Conservation (phyloP, 805 yeast genomes). For the Crinitomyces ghanaensis region DNA sequence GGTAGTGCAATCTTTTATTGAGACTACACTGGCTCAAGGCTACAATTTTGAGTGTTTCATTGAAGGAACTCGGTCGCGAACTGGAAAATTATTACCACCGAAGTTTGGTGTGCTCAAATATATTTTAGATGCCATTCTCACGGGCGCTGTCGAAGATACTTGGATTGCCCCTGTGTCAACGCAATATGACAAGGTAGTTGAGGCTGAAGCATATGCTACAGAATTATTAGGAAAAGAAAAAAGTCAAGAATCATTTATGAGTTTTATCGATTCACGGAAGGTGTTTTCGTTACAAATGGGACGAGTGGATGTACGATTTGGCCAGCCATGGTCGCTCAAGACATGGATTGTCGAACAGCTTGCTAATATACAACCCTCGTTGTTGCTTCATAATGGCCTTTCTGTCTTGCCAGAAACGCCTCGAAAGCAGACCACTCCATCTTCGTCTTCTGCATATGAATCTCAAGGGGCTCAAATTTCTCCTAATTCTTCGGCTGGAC, state of each 20-base stretch:
- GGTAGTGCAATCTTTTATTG: slow-evolving; percentile 33
- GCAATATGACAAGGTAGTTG: slow-evolving; percentile 50
- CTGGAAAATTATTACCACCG: slow-evolving; percentile 52
- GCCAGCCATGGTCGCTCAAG: slow-evolving; percentile 32
- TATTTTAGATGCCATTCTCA: slow-evolving; percentile 35
- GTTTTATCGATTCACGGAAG: slow-evolving; percentile 26
- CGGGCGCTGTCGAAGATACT: slow-evolving; percentile 31
- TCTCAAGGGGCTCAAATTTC: too few species aligned
- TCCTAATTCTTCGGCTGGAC: too few species aligned
- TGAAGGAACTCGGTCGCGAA: slow-evolving; percentile 57
- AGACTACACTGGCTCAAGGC: slow-evolving; percentile 37
- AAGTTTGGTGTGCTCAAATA: slow-evolving; percentile 50
- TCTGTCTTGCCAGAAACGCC: slow-evolving; percentile 8
- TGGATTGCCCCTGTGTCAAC: slow-evolving; percentile 46
- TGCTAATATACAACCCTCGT: slow-evolving; percentile 3
- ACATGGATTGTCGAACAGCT: slow-evolving; percentile 24
- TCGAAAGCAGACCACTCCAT: slow-evolving; percentile 5
- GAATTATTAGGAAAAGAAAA: slow-evolving; percentile 50
- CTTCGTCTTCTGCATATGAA: too few species aligned
- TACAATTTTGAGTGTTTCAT: slow-evolving; percentile 47
- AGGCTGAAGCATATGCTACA: slow-evolving; percentile 40
- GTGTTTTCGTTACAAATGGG: slow-evolving; percentile 28
- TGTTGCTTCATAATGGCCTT: too few species aligned
- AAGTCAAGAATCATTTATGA: slow-evolving; percentile 38
- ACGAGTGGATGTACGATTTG: slow-evolving; percentile 31